phyloP scores from a whole-genome alignment of 2,329 filamentous ascomycete species.

The Penicillium aurantiogriseum region DNA sequence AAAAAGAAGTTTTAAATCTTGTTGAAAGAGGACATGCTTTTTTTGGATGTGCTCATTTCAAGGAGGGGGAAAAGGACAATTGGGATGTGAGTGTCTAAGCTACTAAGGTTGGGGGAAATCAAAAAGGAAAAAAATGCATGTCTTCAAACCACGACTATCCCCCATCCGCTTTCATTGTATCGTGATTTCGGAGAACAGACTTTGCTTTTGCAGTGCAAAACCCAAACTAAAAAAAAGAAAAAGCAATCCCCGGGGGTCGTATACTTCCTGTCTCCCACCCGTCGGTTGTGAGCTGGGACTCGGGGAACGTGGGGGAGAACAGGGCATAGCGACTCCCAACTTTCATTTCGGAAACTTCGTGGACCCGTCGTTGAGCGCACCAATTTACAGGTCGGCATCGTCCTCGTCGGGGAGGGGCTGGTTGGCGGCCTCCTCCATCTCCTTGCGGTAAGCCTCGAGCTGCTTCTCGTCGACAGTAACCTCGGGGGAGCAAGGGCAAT shows the following conservation, averaged over 20 bases:
- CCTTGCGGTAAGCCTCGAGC: slow-evolving; percentile 76
- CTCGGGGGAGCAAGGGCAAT: slow-evolving; percentile 93
- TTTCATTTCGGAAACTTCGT: slow-evolving; percentile 15
- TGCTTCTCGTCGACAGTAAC: slow-evolving; percentile 82
- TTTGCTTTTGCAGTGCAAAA: slow-evolving; percentile 24
- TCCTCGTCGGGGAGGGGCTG: slow-evolving; percentile 94
- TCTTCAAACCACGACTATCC: slow-evolving; percentile 30
- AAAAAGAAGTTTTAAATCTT: slow-evolving; percentile 11
- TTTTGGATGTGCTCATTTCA: slow-evolving; percentile 24
- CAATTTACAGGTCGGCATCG: slow-evolving; percentile 61
- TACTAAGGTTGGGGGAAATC: slow-evolving; percentile 25
- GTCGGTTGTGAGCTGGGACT: background rate
- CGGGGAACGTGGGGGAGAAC: slow-evolving; percentile 5
- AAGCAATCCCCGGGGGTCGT: slow-evolving; percentile 8
- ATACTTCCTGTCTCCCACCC: slow-evolving; percentile 4
- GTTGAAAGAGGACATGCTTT: slow-evolving; percentile 25
- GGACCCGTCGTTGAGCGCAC: slow-evolving; percentile 13
- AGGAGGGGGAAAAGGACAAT: slow-evolving; percentile 17
- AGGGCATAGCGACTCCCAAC: slow-evolving; percentile 10
- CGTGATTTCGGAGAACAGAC: slow-evolving; percentile 32
- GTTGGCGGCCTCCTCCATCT: slow-evolving; percentile 77
- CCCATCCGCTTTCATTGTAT: slow-evolving; percentile 39
- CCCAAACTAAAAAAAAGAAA: slow-evolving; percentile 17
- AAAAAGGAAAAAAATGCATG: slow-evolving; percentile 33
- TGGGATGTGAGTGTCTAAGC: slow-evolving; percentile 32